phyloP scores from a whole-genome alignment of 495 filamentous ascomycete species.

The Hypoxylon crocopeplum region DNA sequence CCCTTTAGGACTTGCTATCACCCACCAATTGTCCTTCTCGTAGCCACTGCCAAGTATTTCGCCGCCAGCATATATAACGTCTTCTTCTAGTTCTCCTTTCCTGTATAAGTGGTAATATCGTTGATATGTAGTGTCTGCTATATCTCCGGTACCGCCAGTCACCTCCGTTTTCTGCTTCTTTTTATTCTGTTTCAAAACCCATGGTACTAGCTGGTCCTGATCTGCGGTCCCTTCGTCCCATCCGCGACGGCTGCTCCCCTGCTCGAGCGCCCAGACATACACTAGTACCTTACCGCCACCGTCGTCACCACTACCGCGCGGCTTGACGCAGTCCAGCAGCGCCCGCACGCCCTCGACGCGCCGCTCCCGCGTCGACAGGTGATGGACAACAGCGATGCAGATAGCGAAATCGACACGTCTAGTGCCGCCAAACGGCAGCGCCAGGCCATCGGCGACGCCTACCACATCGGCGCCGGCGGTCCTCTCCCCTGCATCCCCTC shows the following conservation, averaged over 20 bases:
- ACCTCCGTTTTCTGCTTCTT: not conserved
- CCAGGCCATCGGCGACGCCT: conserved; percentile 75
- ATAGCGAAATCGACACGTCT: conserved; percentile 88
- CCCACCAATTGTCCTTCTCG: conserved; percentile 99
- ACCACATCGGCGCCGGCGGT: conserved; percentile 39
- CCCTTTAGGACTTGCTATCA: conserved; percentile 41
- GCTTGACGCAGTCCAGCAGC: conserved; percentile 69
- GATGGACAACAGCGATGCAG: conserved; percentile 93
- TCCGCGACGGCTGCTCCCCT: conserved; percentile 84
- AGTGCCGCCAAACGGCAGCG: conserved; percentile 68
- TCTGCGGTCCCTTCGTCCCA: conserved; percentile 82
- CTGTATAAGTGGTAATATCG: conserved; percentile 96
- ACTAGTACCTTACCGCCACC: conserved; percentile 73
- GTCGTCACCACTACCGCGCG: too few relatives aligned
- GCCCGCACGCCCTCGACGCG: conserved; percentile 74
- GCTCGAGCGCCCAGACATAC: conserved; percentile 98
- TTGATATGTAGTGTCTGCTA: conserved; percentile 67
- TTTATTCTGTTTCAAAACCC: conserved; percentile 70
- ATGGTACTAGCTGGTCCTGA: conserved; percentile 96
- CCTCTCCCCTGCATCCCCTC: not conserved
- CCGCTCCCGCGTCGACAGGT: conserved; percentile 83
- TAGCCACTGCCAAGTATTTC: conserved; percentile 81
- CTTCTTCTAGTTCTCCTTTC: conserved; percentile 83
- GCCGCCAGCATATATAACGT: conserved; percentile 79
- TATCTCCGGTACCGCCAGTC: not conserved